phyloP scores from a whole-genome alignment of 768 basidiomycete genomes.

The Trametes cinnabarina region DNA sequence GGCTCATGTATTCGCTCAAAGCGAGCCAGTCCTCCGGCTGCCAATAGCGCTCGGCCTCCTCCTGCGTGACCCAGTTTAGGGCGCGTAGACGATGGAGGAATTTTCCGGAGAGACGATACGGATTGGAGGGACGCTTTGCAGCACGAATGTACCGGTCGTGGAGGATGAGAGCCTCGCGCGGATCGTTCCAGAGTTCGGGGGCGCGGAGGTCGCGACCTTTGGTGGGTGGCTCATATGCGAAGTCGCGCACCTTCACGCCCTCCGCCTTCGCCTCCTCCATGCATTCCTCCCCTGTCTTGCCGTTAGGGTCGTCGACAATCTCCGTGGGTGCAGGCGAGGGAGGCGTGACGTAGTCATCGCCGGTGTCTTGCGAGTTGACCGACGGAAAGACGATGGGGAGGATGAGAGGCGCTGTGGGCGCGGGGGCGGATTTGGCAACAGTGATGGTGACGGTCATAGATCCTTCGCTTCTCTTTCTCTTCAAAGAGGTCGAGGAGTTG shows the following conservation, averaged over 20 bases:
- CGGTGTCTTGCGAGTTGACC: background rate
- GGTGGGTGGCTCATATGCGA: slow-evolving; percentile 22
- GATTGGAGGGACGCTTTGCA: background rate
- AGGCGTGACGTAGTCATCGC: slow-evolving; percentile 8
- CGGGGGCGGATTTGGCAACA: background rate
- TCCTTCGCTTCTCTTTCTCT: slow-evolving; percentile 11
- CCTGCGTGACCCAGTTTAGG: slow-evolving; percentile 26
- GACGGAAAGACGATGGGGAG: slow-evolving; percentile 13
- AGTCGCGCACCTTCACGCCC: slow-evolving; percentile 37
- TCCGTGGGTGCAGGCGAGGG: slow-evolving; percentile 31
- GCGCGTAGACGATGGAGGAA: slow-evolving; percentile 28
- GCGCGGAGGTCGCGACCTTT: slow-evolving; percentile 13
- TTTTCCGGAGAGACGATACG: slow-evolving; percentile 21
- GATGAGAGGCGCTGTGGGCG: background rate
- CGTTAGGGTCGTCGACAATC: slow-evolving; percentile 19
- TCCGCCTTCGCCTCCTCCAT: slow-evolving; percentile 16
- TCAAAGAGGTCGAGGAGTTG: background rate
- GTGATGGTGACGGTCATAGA: slow-evolving; percentile 13
- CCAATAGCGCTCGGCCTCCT: slow-evolving; percentile 27
- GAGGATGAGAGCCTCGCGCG: slow-evolving; percentile 23
- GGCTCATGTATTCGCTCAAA: slow-evolving; percentile 21
- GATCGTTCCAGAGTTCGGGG: slow-evolving; percentile 27
- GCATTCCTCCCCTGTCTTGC: slow-evolving; percentile 15
- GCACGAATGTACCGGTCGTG: slow-evolving; percentile 32
- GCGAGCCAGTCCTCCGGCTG: slow-evolving; percentile 20